phyloP scores from a whole-genome alignment of 2,329 filamentous ascomycete genomes.

The Arachnopeziza araneosa region DNA sequence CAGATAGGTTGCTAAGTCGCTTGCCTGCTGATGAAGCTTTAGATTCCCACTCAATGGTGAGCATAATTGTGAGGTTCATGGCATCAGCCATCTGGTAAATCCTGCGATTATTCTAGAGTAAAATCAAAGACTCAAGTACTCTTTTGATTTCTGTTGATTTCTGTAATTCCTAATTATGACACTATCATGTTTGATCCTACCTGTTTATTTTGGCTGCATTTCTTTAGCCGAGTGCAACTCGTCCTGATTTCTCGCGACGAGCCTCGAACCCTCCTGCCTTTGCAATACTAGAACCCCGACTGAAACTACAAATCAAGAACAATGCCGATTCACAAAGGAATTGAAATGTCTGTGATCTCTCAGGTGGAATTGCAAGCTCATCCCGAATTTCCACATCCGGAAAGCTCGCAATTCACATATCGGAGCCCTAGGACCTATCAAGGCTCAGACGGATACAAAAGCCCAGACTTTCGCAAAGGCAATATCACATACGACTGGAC shows the following conservation, averaged over 20 bases:
- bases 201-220: background rate
- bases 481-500: background rate
- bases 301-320: background rate
- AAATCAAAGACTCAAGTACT: no score
- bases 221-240: background rate
- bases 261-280: background rate
- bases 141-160: no score
- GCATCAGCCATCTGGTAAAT: no score
- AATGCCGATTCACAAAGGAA: constrained; percentile 27
- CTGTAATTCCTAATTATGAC: no score
- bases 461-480: constrained; percentile 3
- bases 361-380: constrained; percentile 32
- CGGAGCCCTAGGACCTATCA: constrained; percentile 9
- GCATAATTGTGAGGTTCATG: no score
- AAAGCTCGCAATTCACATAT: constrained; percentile 40
- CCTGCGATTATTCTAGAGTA: no score
- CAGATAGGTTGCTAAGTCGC: no score
- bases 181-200: background rate
- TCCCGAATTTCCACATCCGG: constrained; percentile 51
- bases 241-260: background rate
- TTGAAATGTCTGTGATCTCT: constrained; percentile 25
- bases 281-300: background rate
- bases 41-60: no score
- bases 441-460: background rate
- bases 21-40: no score